A percentile compares a stretch with the other conserved stretches of the same genome.
These are phyloP conservation scores for Cairneyella variabilis DNA, from an alignment of 495 filamentous ascomycete species.

Conservation along the genomic window DNA sequence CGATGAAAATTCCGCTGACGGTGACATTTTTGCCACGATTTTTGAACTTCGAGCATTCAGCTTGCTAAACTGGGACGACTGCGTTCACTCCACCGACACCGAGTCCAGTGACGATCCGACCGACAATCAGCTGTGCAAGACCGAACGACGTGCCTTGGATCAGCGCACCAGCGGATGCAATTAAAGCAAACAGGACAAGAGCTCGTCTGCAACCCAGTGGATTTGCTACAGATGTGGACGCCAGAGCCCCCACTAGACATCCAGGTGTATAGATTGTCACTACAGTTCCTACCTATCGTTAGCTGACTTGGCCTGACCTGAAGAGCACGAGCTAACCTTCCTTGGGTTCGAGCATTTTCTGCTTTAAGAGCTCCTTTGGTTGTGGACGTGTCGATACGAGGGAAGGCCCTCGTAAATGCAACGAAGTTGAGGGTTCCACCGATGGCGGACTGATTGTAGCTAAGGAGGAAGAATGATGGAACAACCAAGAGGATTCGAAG, in stretches of 20 bases:
- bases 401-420: slow-evolving; percentile 43
- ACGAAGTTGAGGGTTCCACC: slow-evolving; percentile 26
- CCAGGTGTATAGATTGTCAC: slow-evolving; percentile 50
- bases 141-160: slow-evolving; percentile 42
- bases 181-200: slow-evolving; percentile 19
- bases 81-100: slow-evolving; percentile 38
- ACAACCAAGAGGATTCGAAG: not conserved
- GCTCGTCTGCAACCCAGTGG: slow-evolving; percentile 21
- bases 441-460: slow-evolving; percentile 47
- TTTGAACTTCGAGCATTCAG: not conserved
- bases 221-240: slow-evolving; percentile 43
- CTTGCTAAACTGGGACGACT: slow-evolving; percentile 23
- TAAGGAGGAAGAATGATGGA: slow-evolving; percentile 44
- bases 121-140: slow-evolving; percentile 48
- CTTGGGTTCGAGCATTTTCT: slow-evolving; percentile 10
- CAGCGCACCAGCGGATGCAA: slow-evolving; percentile 24
- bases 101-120: slow-evolving; percentile 47
- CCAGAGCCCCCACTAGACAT: slow-evolving; percentile 41
- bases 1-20: slow-evolving; percentile 24
- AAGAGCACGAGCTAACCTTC: not conserved
- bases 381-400: slow-evolving; percentile 48
- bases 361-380: slow-evolving; percentile 32
- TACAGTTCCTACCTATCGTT: slow-evolving; percentile 19
- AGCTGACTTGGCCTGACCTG: too few relatives aligned
- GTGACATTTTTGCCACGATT: slow-evolving; percentile 16